phyloP scores from a whole-genome alignment of 768 basidiomycete genomes.

The Cystobasidium onofrii region DNA sequence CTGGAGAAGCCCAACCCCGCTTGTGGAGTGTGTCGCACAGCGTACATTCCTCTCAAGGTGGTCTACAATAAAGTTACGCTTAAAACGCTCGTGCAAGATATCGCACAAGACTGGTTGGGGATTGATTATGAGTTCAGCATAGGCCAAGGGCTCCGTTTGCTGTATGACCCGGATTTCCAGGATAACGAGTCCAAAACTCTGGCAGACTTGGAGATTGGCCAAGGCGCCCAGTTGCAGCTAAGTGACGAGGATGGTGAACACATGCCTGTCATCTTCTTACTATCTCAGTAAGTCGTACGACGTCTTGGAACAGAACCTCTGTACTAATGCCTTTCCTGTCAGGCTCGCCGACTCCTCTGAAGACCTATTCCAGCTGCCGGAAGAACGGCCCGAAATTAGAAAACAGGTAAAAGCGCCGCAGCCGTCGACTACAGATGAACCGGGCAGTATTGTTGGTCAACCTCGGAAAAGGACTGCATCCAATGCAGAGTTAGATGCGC shows the following conservation, averaged over 20 bases:
- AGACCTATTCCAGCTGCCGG: background rate
- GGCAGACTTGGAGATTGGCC: conserved; percentile 65
- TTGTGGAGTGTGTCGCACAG: conserved; percentile 80
- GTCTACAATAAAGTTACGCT: conserved; percentile 64
- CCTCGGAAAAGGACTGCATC: conserved; percentile 37
- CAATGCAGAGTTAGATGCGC: conserved; percentile 36
- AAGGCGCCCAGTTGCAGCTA: conserved; percentile 80
- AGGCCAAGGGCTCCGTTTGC: conserved; percentile 73
- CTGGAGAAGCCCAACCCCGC: conserved; percentile 62
- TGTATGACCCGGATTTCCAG: conserved; percentile 89
- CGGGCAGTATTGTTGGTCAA: background rate
- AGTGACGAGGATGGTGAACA: conserved; percentile 73
- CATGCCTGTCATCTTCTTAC: conserved; percentile 36
- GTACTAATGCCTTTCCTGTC: background rate
- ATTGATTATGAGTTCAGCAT: conserved; percentile 58
- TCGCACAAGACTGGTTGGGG: conserved; percentile 51
- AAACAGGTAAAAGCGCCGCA: background rate
- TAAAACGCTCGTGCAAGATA: conserved; percentile 61
- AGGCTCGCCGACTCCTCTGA: background rate
- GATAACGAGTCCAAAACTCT: conserved; percentile 76
- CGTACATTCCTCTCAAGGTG: conserved; percentile 65
- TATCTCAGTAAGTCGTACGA: background rate
- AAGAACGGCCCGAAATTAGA: background rate
- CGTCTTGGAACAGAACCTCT: background rate
- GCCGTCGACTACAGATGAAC: background rate